Conservation (phyloP, 164 flowering plant genomes). For the Dillenia suffruticosa region DNA sequence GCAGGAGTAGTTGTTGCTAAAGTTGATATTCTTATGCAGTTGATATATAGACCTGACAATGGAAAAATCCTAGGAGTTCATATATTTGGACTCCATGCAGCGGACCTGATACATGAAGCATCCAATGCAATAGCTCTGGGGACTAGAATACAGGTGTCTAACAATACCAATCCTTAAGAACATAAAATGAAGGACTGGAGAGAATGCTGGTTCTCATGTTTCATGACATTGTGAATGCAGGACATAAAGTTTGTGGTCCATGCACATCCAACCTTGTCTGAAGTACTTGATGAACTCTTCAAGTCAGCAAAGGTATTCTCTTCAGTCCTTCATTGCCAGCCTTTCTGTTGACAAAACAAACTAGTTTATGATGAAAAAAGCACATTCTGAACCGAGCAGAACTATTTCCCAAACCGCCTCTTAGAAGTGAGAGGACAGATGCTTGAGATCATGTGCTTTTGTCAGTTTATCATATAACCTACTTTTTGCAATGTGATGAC, state of each 20-base stretch:
- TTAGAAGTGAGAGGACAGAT: no score
- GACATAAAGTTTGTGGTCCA: slow-evolving; percentile 92
- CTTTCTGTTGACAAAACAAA: not conserved
- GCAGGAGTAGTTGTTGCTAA: not conserved
- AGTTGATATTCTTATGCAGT: slow-evolving; percentile 35
- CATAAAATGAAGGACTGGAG: no score
- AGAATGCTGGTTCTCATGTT: no score
- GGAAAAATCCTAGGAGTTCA: slow-evolving; percentile 99
- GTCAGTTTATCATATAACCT: no score
- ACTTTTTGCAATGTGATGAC: no score
- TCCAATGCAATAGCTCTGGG: slow-evolving; percentile 97
- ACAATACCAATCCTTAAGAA: no score
- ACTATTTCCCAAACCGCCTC: no score
- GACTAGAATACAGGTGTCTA: slow-evolving; percentile 72
- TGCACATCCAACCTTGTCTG: slow-evolving; percentile 96
- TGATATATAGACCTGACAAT: slow-evolving; percentile 95
- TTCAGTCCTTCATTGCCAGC: not conserved
- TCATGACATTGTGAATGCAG: slow-evolving; percentile 27
- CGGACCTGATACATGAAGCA: slow-evolving; percentile 99
- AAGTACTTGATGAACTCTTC: slow-evolving; percentile 93
- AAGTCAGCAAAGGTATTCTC: slow-evolving; percentile 79
- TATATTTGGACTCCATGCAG: slow-evolving; percentile 96
- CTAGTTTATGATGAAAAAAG: no score
- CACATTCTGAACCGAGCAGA: not conserved
- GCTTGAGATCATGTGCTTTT: no score